Percentiles rank a stretch among this genome's conserved stretches.
phyloP scores from a whole-genome alignment of 1,284 basidiomycete species.

The Mycena sp. region DNA sequence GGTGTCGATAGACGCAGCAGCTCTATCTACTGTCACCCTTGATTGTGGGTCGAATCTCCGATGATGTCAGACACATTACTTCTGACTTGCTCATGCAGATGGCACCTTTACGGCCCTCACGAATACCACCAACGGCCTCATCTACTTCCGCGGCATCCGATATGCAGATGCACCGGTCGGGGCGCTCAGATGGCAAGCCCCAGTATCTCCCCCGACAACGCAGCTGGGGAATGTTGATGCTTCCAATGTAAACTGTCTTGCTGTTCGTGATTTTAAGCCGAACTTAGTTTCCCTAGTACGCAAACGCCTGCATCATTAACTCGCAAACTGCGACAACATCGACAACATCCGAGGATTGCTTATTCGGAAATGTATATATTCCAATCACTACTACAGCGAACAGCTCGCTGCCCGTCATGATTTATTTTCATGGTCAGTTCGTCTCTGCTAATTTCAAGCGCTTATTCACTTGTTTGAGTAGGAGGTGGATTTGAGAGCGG shows the following conservation, averaged over 20 bases:
- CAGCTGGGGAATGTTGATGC: constrained; percentile 48
- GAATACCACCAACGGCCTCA: constrained; percentile 40
- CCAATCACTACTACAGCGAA: not conserved
- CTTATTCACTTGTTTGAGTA: constrained; percentile 22
- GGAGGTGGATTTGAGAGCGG: constrained; percentile 50
- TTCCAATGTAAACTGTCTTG: constrained; percentile 35
- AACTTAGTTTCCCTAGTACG: constrained; percentile 37
- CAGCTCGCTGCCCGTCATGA: constrained; percentile 7
- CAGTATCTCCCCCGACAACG: constrained; percentile 46
- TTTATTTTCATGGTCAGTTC: constrained; percentile 50
- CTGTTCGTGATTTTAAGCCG: not conserved
- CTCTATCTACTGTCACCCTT: constrained; percentile 18
- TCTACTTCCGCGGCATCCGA: constrained; percentile 47
- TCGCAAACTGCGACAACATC: constrained; percentile 37
- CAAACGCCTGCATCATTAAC: constrained; percentile 41
- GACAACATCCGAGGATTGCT: constrained; percentile 50
- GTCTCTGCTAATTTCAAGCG: not conserved
- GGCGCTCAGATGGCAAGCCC: constrained; percentile 48
- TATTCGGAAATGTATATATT: constrained; percentile 47
- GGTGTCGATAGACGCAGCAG: not conserved
- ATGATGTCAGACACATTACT: too few relatives aligned
- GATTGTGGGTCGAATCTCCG: constrained; percentile 9
- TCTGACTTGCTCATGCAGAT: constrained; percentile 36
- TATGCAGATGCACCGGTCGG: constrained; percentile 50
- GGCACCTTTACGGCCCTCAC: constrained; percentile 46